These are phyloP conservation scores for Xerocomus alliaceus DNA, from an alignment of 1,284 basidiomycete genomes.

Conservation along the genomic window DNA sequence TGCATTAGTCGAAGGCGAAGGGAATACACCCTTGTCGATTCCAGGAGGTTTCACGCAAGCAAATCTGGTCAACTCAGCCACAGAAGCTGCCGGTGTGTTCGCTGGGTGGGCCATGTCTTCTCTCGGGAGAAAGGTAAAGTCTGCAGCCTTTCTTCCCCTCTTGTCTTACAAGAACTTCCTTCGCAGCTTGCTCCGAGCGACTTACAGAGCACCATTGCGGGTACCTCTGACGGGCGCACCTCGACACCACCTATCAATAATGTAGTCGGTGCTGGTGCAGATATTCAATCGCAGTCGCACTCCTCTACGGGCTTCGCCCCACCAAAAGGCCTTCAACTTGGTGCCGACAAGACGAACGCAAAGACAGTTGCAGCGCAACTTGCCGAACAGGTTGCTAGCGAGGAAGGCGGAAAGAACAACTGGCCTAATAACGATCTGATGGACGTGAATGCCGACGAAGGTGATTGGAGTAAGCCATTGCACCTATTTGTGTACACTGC, in stretches of 20 bases:
- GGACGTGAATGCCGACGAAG: constrained; percentile 88
- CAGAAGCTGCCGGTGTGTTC: constrained; percentile 87
- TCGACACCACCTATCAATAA: constrained; percentile 43
- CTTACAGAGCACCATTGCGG: constrained; percentile 68
- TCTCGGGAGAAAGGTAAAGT: constrained; percentile 72
- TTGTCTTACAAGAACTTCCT: neutral
- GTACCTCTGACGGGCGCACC: constrained; percentile 46
- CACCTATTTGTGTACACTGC: neutral
- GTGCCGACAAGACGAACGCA: constrained; percentile 55
- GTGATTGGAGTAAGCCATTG: constrained; percentile 82
- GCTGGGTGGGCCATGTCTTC: constrained; percentile 96
- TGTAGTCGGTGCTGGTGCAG: constrained; percentile 3
- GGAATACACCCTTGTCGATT: constrained; percentile 41
- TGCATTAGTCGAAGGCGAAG: constrained; percentile 50
- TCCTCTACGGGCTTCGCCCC: constrained; percentile 23
- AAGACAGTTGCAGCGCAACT: constrained; percentile 57
- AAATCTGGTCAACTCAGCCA: constrained; percentile 81
- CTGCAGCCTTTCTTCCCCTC: neutral
- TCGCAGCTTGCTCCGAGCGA: constrained; percentile 72
- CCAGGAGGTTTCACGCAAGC: constrained; percentile 51
- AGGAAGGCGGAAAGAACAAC: constrained; percentile 54
- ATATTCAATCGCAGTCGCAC: constrained; percentile 19
- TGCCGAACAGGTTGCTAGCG: constrained; percentile 62
- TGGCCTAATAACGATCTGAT: constrained; percentile 85
- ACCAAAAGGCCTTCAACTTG: constrained; percentile 74